These are phyloP conservation scores for Phytophthora parvispora DNA, from an alignment of 352 stramenopile genomes.

Conservation along the genomic window DNA sequence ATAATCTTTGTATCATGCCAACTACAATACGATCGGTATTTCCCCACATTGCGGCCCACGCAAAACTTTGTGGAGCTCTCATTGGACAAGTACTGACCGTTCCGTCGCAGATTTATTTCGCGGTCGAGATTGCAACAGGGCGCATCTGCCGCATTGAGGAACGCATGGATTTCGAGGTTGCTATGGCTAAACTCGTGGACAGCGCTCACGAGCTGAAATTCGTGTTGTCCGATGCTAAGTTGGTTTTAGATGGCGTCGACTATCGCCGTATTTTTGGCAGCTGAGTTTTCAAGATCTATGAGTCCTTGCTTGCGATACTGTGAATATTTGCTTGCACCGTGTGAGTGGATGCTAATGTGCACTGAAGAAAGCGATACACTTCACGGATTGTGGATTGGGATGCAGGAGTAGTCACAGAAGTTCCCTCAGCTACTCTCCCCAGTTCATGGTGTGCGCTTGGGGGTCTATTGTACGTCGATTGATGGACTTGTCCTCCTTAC, in stretches of 20 bases:
- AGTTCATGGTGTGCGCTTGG: no score
- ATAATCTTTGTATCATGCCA: background rate
- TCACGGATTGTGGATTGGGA: no score
- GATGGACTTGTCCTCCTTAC: no score
- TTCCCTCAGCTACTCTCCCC: no score
- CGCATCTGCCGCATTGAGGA: slow-evolving; percentile 9
- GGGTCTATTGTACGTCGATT: no score
- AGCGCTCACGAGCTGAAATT: background rate
- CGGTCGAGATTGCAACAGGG: background rate
- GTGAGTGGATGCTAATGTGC: no score
- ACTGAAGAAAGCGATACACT: no score
- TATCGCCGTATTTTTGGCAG: no score
- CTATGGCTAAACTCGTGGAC: background rate
- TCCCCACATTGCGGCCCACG: background rate
- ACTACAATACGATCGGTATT: background rate
- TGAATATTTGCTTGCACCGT: no score
- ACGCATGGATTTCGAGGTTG: slow-evolving; percentile 5
- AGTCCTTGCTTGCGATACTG: no score
- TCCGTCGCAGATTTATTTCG: slow-evolving; percentile 10
- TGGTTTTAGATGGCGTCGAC: slow-evolving; percentile 1
- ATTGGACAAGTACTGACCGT: background rate
- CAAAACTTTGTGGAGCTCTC: background rate
- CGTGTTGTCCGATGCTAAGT: background rate
- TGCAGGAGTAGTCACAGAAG: no score
- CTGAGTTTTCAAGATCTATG: no score